phyloP scores from a whole-genome alignment of 2,329 filamentous ascomycete species.

The Penicillium nordicum region DNA sequence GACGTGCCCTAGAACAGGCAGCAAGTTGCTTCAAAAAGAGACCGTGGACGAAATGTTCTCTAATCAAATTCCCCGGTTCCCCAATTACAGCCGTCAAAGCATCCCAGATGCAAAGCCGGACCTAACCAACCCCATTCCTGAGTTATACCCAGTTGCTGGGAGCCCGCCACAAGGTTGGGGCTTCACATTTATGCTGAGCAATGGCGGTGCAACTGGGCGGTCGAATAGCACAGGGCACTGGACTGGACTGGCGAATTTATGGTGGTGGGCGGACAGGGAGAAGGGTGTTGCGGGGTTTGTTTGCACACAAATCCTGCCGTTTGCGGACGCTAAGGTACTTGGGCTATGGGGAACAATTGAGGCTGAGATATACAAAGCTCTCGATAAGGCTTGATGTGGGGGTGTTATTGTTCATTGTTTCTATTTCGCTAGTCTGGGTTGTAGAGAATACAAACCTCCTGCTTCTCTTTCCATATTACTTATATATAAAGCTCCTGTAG shows the following conservation, averaged over 20 bases:
- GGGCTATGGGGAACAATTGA: constrained; percentile 37
- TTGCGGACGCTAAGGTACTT: constrained; percentile 44
- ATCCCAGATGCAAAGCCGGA: constrained; percentile 50
- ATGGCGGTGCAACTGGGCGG: constrained; percentile 51
- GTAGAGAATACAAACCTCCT: neutral
- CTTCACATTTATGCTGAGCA: constrained; percentile 55
- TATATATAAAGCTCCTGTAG: neutral
- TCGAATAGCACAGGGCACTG: constrained; percentile 53
- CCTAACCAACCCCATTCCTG: constrained; percentile 47
- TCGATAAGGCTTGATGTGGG: neutral
- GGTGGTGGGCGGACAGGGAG: constrained; percentile 62
- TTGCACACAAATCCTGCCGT: constrained; percentile 51
- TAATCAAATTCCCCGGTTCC: constrained; percentile 59
- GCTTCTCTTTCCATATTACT: neutral
- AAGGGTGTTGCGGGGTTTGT: constrained; percentile 56
- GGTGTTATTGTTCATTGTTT: neutral
- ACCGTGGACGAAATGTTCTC: constrained; percentile 64
- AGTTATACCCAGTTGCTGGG: constrained; percentile 49
- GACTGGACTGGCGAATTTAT: constrained; percentile 60
- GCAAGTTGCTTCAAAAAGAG: constrained; percentile 52
- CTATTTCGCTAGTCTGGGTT: neutral
- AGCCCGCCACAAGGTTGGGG: constrained; percentile 62
- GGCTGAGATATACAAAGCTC: constrained; percentile 7
- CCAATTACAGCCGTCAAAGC: constrained; percentile 49
- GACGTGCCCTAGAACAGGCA: constrained; percentile 54